Conservation (phyloP, 352 stramenopile genomes). For the Globisporangium sylvaticum region DNA sequence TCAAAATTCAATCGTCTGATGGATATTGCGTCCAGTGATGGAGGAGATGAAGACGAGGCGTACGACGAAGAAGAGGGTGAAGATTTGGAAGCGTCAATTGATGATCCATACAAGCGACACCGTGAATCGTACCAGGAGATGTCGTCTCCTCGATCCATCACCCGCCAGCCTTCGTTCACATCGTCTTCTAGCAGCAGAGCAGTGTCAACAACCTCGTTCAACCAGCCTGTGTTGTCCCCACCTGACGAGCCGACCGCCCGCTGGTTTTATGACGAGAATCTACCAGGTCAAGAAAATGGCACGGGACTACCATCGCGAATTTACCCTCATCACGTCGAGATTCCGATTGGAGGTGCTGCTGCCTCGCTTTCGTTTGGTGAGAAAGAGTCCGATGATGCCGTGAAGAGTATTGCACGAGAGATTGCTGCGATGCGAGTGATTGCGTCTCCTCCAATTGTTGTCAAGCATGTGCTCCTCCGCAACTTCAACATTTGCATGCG, state of each 20-base stretch:
- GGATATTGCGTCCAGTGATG: conserved; percentile 50
- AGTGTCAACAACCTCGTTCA: conserved; percentile 39
- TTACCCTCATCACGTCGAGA: conserved; percentile 85
- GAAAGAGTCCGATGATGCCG: conserved; percentile 71
- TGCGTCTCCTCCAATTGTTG: conserved; percentile 51
- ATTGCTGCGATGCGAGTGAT: conserved; percentile 42
- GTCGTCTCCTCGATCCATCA: conserved; percentile 45
- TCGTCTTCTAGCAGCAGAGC: conserved; percentile 49
- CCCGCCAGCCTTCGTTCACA: conserved; percentile 48
- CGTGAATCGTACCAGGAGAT: conserved; percentile 22
- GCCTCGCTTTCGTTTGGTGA: conserved; percentile 85
- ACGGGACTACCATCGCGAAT: conserved; percentile 68
- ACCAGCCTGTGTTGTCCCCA: conserved; percentile 42
- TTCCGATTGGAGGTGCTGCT: conserved; percentile 76
- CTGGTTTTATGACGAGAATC: conserved; percentile 75
- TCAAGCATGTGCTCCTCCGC: conserved; percentile 77
- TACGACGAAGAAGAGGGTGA: background rate
- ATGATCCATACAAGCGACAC: conserved; percentile 10
- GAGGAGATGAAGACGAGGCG: conserved; percentile 9
- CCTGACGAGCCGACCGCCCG: conserved; percentile 70
- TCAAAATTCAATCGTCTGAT: conserved; percentile 69
- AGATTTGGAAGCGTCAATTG: conserved; percentile 5
- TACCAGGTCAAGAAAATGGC: conserved; percentile 25
- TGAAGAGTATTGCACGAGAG: conserved; percentile 69
- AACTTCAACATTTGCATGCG: conserved; percentile 88